Evolutionary conservation across 805 yeast genomes (phyloP).

Genomic region (Candida loeiensis): DNA sequence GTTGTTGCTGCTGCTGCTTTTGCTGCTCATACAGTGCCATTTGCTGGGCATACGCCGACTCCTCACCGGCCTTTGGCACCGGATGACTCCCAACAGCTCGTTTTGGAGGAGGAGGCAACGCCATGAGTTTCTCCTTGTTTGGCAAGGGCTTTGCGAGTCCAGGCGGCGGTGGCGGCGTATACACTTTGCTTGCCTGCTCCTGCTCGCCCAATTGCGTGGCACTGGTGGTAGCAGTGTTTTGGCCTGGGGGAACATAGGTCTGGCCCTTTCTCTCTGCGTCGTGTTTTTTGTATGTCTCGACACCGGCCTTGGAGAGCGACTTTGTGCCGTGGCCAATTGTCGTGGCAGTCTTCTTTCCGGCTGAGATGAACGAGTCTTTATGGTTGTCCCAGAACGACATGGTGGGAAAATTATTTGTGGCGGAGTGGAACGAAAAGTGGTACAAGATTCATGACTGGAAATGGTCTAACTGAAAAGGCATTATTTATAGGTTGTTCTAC

Average conservation of each 20-base stretch:
- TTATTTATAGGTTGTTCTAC: too few species aligned
- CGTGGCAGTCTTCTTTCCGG: constrained; percentile 45
- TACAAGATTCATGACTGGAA: not conserved
- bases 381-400: constrained; percentile 48
- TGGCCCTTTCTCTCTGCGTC: constrained; percentile 25
- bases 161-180: constrained; percentile 8
- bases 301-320: constrained; percentile 49
- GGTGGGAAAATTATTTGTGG: not conserved
- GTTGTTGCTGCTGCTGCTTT: constrained; percentile 9
- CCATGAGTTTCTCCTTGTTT: constrained; percentile 24
- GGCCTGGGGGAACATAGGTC: constrained; percentile 10
- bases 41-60: constrained; percentile 10
- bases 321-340: constrained; percentile 52
- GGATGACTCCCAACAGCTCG: constrained; percentile 26
- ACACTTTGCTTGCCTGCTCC: not conserved
- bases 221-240: not conserved
- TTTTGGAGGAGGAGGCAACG: constrained; percentile 46
- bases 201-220: not conserved
- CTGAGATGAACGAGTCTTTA: constrained; percentile 49
- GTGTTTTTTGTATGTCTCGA: constrained; percentile 46
- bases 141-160: constrained; percentile 15
- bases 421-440: not conserved
- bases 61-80: constrained; percentile 10
- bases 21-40: constrained; percentile 3
- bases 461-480: not conserved